Evolutionary conservation across 345 rosid species (phyloP), one percentile per base, ranked within the genome.

Genomic region (Cardamine resedifolia): DNA sequence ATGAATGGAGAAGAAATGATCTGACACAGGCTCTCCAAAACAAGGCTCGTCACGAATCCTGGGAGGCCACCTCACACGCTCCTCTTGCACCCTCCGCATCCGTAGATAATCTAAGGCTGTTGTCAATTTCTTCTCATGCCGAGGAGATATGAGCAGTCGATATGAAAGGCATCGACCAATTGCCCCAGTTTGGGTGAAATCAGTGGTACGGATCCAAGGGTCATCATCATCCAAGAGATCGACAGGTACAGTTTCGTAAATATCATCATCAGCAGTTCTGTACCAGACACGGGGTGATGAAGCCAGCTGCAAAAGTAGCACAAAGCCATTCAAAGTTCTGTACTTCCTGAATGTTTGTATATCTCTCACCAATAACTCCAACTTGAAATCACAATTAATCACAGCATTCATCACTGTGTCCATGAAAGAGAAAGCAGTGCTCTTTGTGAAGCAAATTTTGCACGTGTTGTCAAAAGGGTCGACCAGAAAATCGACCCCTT

Each of bases 121-220:
- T 39, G 36, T 69, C 83, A 89, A 53, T 77, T 87, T 89, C 53
- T 9, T 34, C 45, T 87, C 91, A 81, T 86, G 83, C 59, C 92
- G 91, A 43, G 95, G 81, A 53, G 85, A 81, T 38, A 90, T 76
- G 33, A 81, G 82, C 67, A 89, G 71, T 72, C 88, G 80, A 64
- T 86, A 93, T 14, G 78, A 76, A 57, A 80, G 85, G 57, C 95
- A 84, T 5, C 91, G 89, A 58, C 96, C 89, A 68, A 90, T 74
- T 39, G 96, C 92, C 16, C 97, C 91, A 67, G 83, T 79, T 20
- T 77, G 78, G 0, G 95, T 87, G 72, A 89, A 87, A 84, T 90
- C 97, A 24, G 96, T 89, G 36, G 97, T 90, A 56, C 89, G 81
- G 68, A 93, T 90, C 97, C 98, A 93, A 70, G 97, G 98, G 72